These are phyloP conservation scores for Leishmania tropica DNA, from an alignment of 208 protist species.

Conservation along the genomic window DNA sequence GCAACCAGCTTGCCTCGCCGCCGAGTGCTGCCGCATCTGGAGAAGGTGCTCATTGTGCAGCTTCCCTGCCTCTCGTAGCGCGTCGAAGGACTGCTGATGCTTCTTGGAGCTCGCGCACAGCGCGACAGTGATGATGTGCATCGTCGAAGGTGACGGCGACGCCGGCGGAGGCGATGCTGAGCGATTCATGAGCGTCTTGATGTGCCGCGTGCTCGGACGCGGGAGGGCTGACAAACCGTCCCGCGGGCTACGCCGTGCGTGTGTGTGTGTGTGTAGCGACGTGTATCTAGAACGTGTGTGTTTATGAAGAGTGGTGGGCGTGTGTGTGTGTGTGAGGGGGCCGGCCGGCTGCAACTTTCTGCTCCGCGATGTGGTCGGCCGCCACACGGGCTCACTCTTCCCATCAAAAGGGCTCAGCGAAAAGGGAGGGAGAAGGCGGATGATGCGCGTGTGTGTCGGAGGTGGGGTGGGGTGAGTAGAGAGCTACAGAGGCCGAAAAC, in stretches of 20 bases:
- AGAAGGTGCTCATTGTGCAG: conserved; percentile 34
- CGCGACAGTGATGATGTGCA: conserved; percentile 42
- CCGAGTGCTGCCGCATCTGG: background rate
- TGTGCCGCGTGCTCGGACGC: background rate
- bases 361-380: background rate
- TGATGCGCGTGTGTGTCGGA: background rate
- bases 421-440: background rate
- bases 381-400: background rate
- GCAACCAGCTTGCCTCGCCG: background rate
- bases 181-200: background rate
- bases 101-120: conserved; percentile 76
- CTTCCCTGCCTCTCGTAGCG: conserved; percentile 37
- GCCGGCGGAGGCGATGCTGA: conserved; percentile 1
- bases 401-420: background rate
- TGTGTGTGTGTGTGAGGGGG: background rate
- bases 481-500: background rate
- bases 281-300: no score
- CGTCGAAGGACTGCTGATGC: conserved; percentile 78
- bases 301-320: no score
- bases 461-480: background rate
- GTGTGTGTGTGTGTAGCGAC: no score
- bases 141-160: background rate
- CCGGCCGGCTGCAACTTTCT: background rate
- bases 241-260: background rate
- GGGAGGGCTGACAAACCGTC: background rate